phyloP scores from a whole-genome alignment of 2,329 filamentous ascomycete genomes.

The Plectosphaerella cucumerina region DNA sequence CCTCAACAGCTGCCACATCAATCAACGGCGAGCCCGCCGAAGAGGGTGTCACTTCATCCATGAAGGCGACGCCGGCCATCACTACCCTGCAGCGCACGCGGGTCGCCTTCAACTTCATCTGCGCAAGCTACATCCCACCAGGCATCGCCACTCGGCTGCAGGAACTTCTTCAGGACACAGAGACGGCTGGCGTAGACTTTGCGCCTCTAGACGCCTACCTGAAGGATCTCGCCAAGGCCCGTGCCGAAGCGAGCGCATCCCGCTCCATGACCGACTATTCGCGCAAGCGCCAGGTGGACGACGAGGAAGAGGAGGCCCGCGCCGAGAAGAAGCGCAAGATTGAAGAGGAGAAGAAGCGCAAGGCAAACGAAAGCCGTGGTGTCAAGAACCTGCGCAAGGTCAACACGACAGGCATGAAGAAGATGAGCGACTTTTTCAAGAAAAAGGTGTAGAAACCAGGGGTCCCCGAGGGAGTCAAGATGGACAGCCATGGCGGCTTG shows the following conservation, averaged over 20 bases:
- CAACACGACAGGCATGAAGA: conserved; percentile 91
- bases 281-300: conserved; percentile 62
- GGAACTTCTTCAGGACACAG: conserved; percentile 30
- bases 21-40: conserved; percentile 25
- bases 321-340: conserved; percentile 79
- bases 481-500: not conserved
- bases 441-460: conserved; percentile 44
- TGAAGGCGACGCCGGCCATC: conserved; percentile 44
- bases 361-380: conserved; percentile 68
- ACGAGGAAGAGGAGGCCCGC: conserved; percentile 60
- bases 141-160: conserved; percentile 38
- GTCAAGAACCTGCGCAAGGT: conserved; percentile 84
- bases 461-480: not conserved
- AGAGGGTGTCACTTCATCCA: conserved; percentile 33
- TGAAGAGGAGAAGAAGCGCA: conserved; percentile 85
- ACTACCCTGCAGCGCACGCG: conserved; percentile 58
- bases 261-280: conserved; percentile 67
- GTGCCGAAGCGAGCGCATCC: conserved; percentile 66
- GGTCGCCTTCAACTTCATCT: conserved; percentile 62
- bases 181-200: conserved; percentile 54
- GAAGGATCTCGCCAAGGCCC: conserved; percentile 58
- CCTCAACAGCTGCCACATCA: conserved; percentile 43
- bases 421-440: conserved; percentile 90
- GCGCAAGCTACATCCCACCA: conserved; percentile 54
- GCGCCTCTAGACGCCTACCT: conserved; percentile 67